Conservation (phyloP, 495 filamentous ascomycete genomes). For the Hyphodiscus hymeniophilus region DNA sequence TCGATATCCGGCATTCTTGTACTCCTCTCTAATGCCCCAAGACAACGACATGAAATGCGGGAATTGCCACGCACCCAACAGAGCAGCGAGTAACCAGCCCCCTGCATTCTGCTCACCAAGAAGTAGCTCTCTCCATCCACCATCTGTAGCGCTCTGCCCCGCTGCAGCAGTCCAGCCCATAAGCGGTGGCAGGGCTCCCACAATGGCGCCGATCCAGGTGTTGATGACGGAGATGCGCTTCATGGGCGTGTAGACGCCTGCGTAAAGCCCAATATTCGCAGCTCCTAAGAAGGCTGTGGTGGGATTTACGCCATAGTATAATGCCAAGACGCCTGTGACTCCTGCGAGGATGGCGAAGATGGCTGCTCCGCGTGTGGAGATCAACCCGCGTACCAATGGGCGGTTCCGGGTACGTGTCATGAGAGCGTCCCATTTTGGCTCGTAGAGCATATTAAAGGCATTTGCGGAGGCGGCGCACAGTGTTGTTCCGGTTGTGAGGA, state of each 20-base stretch:
- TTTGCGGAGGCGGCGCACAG: slow-evolving; percentile 83
- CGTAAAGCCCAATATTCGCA: slow-evolving; percentile 81
- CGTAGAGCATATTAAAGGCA: slow-evolving; percentile 93
- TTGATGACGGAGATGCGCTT: slow-evolving; percentile 84
- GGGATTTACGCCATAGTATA: slow-evolving; percentile 90
- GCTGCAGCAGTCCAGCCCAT: slow-evolving; percentile 98
- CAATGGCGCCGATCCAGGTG: slow-evolving; percentile 90
- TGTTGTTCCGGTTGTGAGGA: slow-evolving; percentile 83
- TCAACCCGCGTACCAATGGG: slow-evolving; percentile 76
- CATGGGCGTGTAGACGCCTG: slow-evolving; percentile 83
- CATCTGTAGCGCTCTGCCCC: slow-evolving; percentile 73
- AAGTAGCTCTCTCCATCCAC: slow-evolving; percentile 71
- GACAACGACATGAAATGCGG: slow-evolving; percentile 94
- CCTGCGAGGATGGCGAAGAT: slow-evolving; percentile 71
- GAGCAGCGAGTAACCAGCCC: slow-evolving; percentile 78
- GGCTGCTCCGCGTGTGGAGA: slow-evolving; percentile 66
- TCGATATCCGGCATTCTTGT: slow-evolving; percentile 74
- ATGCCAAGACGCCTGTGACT: slow-evolving; percentile 48
- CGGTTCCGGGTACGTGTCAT: slow-evolving; percentile 89
- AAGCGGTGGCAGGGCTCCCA: slow-evolving; percentile 87
- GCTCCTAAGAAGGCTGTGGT: slow-evolving; percentile 81
- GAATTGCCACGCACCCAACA: slow-evolving; percentile 96
- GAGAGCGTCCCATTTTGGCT: slow-evolving; percentile 79
- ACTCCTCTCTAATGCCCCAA: slow-evolving; percentile 82
- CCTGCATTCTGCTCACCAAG: slow-evolving; percentile 62